Conservation (phyloP, 2,329 filamentous ascomycete species). For the Rosellinia necatrix region DNA sequence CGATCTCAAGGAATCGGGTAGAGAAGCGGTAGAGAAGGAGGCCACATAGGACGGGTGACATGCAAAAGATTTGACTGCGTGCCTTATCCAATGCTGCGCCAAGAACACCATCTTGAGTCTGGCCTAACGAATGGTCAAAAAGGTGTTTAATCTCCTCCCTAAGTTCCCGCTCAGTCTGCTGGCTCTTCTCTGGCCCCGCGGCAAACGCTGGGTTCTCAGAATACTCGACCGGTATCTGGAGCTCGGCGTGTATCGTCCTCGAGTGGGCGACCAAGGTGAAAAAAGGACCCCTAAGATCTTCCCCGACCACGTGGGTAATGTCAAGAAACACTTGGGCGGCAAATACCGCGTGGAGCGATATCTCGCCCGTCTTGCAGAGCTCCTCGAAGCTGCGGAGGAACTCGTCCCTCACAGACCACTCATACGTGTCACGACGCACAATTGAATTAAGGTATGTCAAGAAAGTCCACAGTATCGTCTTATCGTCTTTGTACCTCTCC, state of each 20-base stretch:
- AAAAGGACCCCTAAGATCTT: conserved; percentile 13
- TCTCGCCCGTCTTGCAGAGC: conserved; percentile 36
- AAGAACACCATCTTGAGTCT: too few relatives aligned
- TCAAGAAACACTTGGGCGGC: conserved; percentile 49
- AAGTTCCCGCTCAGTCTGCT: conserved; percentile 32
- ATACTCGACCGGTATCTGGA: too few relatives aligned
- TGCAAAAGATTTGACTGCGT: conserved; percentile 39
- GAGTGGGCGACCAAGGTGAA: conserved; percentile 20
- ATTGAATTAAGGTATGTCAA: conserved; percentile 42
- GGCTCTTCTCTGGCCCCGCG: conserved; percentile 30
- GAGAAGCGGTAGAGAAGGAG: conserved; percentile 45
- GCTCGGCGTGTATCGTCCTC: conserved; percentile 35
- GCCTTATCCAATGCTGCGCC: conserved; percentile 24
- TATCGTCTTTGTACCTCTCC: conserved; percentile 45
- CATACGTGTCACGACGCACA: conserved; percentile 19
- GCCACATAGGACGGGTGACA: conserved; percentile 46
- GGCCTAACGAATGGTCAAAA: too few relatives aligned
- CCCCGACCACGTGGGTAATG: conserved; percentile 43
- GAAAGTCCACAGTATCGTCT: conserved; percentile 40
- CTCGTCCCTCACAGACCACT: conserved; percentile 44
- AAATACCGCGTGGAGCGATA: conserved; percentile 46
- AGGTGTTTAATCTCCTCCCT: too few relatives aligned
- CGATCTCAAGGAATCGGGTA: conserved; percentile 38
- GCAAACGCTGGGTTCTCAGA: conserved; percentile 39
- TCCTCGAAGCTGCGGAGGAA: conserved; percentile 44